Evolutionary conservation across 169 alveolate species (phyloP), one percentile per base, ranked within the genome.

Genomic region (Plasmodium gonderi): DNA sequence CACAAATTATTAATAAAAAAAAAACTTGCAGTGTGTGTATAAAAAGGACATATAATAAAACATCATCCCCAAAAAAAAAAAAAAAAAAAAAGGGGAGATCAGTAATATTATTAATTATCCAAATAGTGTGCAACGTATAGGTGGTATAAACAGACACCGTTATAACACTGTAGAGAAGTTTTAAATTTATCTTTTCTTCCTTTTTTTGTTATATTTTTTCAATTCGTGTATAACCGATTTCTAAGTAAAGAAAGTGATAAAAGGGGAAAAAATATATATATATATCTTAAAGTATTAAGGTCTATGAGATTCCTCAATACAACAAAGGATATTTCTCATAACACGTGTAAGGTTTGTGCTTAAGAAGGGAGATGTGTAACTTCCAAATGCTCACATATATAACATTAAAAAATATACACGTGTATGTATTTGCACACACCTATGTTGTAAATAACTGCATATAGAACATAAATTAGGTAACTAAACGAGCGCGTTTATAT

Each of bases 161-260:
- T 54, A 76, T 17, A 76, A 76, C 36, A 78, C 49, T 65, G 69
- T 60, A 80, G 68, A 29, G 14, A 11, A 23, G 40, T 80, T 38
- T 20, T 26, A 80, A 40, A 64, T 29, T 40, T 9, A 47, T 38
- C 72, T 36, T 65, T 80, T 80, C 51, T 9, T 79, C 67, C 42
- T 79, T 60, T 80, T 80, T 45, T 80, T 80, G 54, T 80, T 80
- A 38, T 80, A 80, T 47, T 38, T 67, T 49, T 45, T 80, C 79
- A 80, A 47, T 60, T 80, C 91, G 20, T 23, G 31, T 80, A 80
- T 38, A 40, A 80, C 79, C 33, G 91, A 80, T 36, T 33, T 42
- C 91, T 80, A 33, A 65, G 26, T 17, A 60, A 36, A 47, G 64
- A 47, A 7, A 77, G 6, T n/a, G 20, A 65, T 4, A 80, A 64